Conservation (phyloP, 345 rosid genomes). For the Gossypium raimondii region DNA sequence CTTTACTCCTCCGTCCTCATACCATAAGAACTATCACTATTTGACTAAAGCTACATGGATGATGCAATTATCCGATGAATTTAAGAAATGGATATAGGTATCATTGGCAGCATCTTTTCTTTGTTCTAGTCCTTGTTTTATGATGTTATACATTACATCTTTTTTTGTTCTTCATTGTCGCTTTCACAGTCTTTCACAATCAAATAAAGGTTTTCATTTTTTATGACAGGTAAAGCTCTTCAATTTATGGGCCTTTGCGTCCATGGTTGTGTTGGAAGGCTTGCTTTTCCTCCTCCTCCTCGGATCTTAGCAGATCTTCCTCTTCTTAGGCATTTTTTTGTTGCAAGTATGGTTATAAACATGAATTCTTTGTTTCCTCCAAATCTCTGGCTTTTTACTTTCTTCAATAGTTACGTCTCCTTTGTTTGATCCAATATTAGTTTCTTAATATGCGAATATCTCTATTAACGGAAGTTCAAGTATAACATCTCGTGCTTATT, state of each 20-base stretch:
- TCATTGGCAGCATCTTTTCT: background rate
- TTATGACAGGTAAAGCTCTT: background rate
- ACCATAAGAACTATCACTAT: too few relatives aligned
- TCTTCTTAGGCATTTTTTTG: slow-evolving; percentile 1
- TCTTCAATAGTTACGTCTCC: background rate
- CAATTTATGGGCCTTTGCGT: background rate
- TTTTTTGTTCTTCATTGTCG: background rate
- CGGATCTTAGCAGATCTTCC: background rate
- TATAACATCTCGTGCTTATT: background rate
- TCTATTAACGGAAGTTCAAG: background rate
- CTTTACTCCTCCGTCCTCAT: too few relatives aligned
- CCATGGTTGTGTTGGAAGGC: slow-evolving; percentile 10
- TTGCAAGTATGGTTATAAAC: background rate
- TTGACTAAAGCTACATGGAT: too few relatives aligned
- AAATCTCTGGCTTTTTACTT: background rate
- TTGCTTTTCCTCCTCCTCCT: slow-evolving; percentile 8
- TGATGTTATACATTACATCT: background rate
- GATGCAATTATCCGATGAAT: background rate
- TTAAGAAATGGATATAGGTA: background rate
- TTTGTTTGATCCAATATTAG: slow-evolving; percentile 10
- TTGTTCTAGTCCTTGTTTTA: background rate
- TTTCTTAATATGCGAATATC: background rate
- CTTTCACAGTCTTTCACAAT: background rate
- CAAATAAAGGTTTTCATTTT: background rate
- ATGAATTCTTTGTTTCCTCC: background rate